Conservation (phyloP, 2,329 filamentous ascomycete genomes). For the Thelonectria discophora region DNA sequence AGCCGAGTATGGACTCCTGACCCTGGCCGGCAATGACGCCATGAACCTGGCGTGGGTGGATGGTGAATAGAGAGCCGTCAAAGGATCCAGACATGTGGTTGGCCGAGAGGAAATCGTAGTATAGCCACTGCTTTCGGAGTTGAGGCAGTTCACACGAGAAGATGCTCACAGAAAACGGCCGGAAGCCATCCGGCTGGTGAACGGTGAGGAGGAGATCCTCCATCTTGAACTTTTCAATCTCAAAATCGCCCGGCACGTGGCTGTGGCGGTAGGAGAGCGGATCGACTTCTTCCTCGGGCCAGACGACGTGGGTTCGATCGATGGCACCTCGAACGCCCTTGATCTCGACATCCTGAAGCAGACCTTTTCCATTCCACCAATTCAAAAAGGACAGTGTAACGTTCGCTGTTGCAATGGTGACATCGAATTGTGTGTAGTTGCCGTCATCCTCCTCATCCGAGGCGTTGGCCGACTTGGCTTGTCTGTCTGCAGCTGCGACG, state of each 20-base stretch:
- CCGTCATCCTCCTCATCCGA: slow-evolving; percentile 74
- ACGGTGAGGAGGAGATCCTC: slow-evolving; percentile 92
- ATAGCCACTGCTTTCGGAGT: slow-evolving; percentile 93
- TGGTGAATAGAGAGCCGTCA: slow-evolving; percentile 95
- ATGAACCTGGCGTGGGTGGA: slow-evolving; percentile 92
- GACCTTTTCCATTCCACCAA: slow-evolving; percentile 97
- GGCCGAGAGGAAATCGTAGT: slow-evolving; percentile 95
- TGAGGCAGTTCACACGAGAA: slow-evolving; percentile 95
- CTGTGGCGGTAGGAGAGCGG: slow-evolving; percentile 88
- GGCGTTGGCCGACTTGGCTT: slow-evolving; percentile 49
- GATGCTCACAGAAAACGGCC: slow-evolving; percentile 95
- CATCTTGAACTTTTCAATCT: slow-evolving; percentile 96
- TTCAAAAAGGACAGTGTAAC: slow-evolving; percentile 97
- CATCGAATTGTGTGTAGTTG: slow-evolving; percentile 97
- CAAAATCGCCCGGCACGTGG: slow-evolving; percentile 92
- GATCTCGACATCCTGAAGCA: slow-evolving; percentile 90
- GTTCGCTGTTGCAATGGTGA: slow-evolving; percentile 94
- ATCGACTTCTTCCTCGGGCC: slow-evolving; percentile 71
- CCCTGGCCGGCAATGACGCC: slow-evolving; percentile 72
- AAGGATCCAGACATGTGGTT: slow-evolving; percentile 96
- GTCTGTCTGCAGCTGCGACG: slow-evolving; percentile 78
- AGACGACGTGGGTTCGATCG: slow-evolving; percentile 84
- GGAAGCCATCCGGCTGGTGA: slow-evolving; percentile 88
- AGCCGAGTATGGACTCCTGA: slow-evolving; percentile 61
- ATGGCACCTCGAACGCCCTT: slow-evolving; percentile 93